Evolutionary conservation across 495 filamentous ascomycete species (phyloP), one percentile per base, ranked within the genome.

Genomic region (Podospora pseudopauciseta): DNA sequence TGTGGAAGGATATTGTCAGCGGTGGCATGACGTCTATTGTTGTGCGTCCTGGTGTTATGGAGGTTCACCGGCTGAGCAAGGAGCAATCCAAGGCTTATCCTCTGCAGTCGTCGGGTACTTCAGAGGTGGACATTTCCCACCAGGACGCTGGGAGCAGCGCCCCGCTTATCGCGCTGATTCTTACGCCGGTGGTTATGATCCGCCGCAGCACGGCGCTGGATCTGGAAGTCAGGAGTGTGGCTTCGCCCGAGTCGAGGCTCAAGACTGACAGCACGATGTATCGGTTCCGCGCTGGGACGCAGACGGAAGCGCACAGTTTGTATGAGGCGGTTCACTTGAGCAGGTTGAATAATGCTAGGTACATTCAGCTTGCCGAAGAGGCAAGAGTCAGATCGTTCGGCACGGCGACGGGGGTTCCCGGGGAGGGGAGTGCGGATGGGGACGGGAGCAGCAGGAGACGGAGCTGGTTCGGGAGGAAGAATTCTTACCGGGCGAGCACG

Each of bases 141-240:
- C 81, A 80, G 64, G 80, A 77, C 34, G 72, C 73, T 9, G 73
- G 73, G 1, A 70, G 66, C 63, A 63, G 67, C 30, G 81, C 83
- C 3, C 92, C 92, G 3, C 80, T 97, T 0, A 80, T 99, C 63
- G 88, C 87, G 2, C 84, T 96, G 18, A 90, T 94, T 71, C 86
- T 99, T 18, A 97, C 93, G 1, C 95, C 95, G 0, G 80, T 95
- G 13, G 93, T 97, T 16, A 89, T 91, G 71, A 87, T 97, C 57
- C 89, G 94, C 68, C 88, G 92, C 60, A 93, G 93, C 63, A 97
- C 91, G 20, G 94, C 90, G 23, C 85, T 98, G 39, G 95, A 99
- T 75, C 93, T 99, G 63, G 94, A 94, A 61, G 92, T 99, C 72
- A 88, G 91, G 58, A 97, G 93, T 13, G 90, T 89, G 16, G 92